Evolutionary conservation across 2,329 filamentous ascomycete species (phyloP).

Genomic region (Ceratocystis colombiana): DNA sequence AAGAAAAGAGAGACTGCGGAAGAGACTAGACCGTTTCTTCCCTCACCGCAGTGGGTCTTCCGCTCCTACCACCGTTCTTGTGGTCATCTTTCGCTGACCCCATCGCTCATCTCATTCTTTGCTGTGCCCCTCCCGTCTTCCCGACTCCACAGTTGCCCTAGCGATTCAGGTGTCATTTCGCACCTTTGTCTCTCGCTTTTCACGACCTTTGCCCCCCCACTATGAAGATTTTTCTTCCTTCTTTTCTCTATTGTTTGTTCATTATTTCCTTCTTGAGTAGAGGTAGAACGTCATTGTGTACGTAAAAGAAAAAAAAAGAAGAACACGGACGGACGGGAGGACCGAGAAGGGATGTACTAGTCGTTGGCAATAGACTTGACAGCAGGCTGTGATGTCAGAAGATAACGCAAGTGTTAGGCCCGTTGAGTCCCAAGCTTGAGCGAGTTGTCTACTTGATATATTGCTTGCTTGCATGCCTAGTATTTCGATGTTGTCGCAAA

Average conservation of each 20-base stretch:
- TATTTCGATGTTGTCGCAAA: too few relatives aligned
- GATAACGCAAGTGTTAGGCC: too few relatives aligned
- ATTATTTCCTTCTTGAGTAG: too few relatives aligned
- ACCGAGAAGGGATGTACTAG: not conserved
- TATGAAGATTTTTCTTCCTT: not conserved
- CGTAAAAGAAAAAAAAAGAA: constrained; percentile 7
- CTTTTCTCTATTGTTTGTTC: not conserved
- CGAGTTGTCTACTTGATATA: too few relatives aligned
- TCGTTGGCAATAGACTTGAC: too few relatives aligned
- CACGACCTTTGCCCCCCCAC: not conserved
- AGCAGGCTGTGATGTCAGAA: too few relatives aligned
- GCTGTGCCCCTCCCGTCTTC: constrained; percentile 1
- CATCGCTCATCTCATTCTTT: not conserved
- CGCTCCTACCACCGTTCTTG: not conserved
- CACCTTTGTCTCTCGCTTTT: not conserved
- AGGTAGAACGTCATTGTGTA: not conserved
- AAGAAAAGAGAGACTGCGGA: too few relatives aligned
- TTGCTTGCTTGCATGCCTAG: too few relatives aligned
- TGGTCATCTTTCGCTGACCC: not conserved
- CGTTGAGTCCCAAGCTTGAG: too few relatives aligned
- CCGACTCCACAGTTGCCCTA: constrained; percentile 7
- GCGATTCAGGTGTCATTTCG: constrained; percentile 10
- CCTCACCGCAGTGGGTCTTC: not conserved
- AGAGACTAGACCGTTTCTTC: not conserved
- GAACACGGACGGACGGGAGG: not conserved